These are phyloP conservation scores for Leishmania lainsoni DNA, from an alignment of 208 protist genomes.

Conservation along the genomic window DNA sequence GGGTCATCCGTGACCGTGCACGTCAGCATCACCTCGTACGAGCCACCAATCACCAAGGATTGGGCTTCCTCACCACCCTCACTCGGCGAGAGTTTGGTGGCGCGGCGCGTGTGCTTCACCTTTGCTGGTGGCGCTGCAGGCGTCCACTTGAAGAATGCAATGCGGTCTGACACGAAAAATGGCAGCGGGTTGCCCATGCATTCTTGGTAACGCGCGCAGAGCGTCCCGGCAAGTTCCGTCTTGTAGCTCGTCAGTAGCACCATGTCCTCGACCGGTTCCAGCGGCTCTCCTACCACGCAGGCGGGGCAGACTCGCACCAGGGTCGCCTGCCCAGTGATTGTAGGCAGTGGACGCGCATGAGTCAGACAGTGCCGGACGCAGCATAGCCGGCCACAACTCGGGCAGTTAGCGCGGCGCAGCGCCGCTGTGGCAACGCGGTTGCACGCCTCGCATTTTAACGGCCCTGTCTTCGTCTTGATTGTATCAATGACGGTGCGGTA, in stretches of 20 bases:
- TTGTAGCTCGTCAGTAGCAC: constrained; percentile 63
- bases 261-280: constrained; percentile 71
- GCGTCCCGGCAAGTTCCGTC: constrained; percentile 66
- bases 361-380: constrained; percentile 59
- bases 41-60: constrained; percentile 19
- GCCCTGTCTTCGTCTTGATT: constrained; percentile 18
- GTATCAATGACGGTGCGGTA: constrained; percentile 44
- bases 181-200: constrained; percentile 67
- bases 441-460: constrained; percentile 36
- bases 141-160: constrained; percentile 29
- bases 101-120: constrained; percentile 1
- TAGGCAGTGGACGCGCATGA: constrained; percentile 60
- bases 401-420: constrained; percentile 66
- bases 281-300: constrained; percentile 60
- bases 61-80: constrained; percentile 10
- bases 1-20: constrained; percentile 12
- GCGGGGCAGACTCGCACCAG: constrained; percentile 46
- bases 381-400: constrained; percentile 68
- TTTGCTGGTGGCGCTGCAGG: constrained; percentile 15
- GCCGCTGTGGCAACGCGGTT: constrained; percentile 27
- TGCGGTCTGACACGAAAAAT: constrained; percentile 30
- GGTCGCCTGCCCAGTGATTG: constrained; percentile 28
- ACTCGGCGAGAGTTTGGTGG: background rate
- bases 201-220: constrained; percentile 58
- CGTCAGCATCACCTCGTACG: constrained; percentile 30